phyloP scores from a whole-genome alignment of 169 alveolate species.

The Plasmodium relictum region DNA sequence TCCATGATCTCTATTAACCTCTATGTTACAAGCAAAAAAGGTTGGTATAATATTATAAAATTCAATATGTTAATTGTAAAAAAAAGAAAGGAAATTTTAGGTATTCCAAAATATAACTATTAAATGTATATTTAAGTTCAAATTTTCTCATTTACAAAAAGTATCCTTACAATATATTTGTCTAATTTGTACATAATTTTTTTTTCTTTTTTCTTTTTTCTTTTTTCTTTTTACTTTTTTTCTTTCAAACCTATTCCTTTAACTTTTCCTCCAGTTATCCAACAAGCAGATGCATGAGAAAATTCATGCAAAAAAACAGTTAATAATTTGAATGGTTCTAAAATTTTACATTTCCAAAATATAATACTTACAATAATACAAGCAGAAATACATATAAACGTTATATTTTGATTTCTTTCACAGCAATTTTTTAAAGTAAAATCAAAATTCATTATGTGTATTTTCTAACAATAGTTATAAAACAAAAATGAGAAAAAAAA shows the following conservation, averaged over 20 bases:
- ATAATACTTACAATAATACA: slow-evolving; percentile 47
- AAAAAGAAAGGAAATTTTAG: no score
- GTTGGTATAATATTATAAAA: no score
- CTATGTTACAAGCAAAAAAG: slow-evolving; percentile 22
- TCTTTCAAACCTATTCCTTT: slow-evolving; percentile 80
- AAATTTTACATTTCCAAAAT: slow-evolving; percentile 72
- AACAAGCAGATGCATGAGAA: slow-evolving; percentile 86
- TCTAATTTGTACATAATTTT: neutral
- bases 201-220: slow-evolving; percentile 4
- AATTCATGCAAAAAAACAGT: slow-evolving; percentile 86
- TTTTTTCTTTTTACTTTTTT: neutral
- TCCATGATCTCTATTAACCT: slow-evolving; percentile 83
- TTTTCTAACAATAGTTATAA: neutral
- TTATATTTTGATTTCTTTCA: slow-evolving; percentile 58
- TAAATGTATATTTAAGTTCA: neutral
- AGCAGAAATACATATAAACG: slow-evolving; percentile 28
- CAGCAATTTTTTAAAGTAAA: slow-evolving; percentile 59
- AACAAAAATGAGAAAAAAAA: neutral
- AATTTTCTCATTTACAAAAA: neutral
- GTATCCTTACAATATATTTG: neutral
- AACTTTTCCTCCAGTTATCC: slow-evolving; percentile 86
- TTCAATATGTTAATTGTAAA: no score
- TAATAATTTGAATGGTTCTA: slow-evolving; percentile 82
- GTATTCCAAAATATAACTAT: neutral
- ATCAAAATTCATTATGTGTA: slow-evolving; percentile 52